Evolutionary conservation across 305 asterid species (phyloP).

Genomic region (Rubia tinctorum): DNA sequence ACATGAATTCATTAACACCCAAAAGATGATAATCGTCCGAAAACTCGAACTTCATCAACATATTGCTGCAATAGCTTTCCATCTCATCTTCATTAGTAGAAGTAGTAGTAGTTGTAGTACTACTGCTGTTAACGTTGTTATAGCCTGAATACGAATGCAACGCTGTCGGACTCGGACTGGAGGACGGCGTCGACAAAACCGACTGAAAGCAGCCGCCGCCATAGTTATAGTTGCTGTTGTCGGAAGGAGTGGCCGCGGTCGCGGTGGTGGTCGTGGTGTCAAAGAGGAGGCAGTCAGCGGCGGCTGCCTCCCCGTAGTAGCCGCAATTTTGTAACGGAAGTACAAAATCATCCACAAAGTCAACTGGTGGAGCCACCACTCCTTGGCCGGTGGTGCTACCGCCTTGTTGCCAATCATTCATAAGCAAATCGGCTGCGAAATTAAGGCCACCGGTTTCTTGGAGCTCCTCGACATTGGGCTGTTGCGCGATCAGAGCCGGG

Average conservation of each 20-base stretch:
- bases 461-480: constrained; percentile 31
- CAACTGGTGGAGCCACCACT: no score
- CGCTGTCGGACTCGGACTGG: constrained; percentile 46
- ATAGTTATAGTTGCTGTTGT: constrained; percentile 29
- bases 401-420: neutral
- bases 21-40: constrained; percentile 31
- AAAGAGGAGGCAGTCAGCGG: constrained; percentile 20
- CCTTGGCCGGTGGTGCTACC: no score
- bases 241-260: constrained; percentile 26
- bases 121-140: constrained; percentile 25
- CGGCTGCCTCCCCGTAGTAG: constrained; percentile 24
- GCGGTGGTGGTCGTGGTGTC: constrained; percentile 48
- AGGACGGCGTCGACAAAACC: constrained; percentile 64
- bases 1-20: constrained; percentile 56
- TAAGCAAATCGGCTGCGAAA: constrained; percentile 11
- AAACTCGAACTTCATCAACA: constrained; percentile 55
- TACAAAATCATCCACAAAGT: constrained; percentile 34
- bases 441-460: neutral
- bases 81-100: constrained; percentile 47
- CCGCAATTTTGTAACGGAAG: constrained; percentile 33
- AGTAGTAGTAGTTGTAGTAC: constrained; percentile 1
- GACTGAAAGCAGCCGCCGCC: constrained; percentile 54
- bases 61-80: constrained; percentile 55
- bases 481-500: constrained; percentile 1
- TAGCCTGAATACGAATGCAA: constrained; percentile 48